Evolutionary conservation across 495 filamentous ascomycete genomes (phyloP), one percentile per base, ranked within the genome.

Genomic region (Penicillium canariense): DNA sequence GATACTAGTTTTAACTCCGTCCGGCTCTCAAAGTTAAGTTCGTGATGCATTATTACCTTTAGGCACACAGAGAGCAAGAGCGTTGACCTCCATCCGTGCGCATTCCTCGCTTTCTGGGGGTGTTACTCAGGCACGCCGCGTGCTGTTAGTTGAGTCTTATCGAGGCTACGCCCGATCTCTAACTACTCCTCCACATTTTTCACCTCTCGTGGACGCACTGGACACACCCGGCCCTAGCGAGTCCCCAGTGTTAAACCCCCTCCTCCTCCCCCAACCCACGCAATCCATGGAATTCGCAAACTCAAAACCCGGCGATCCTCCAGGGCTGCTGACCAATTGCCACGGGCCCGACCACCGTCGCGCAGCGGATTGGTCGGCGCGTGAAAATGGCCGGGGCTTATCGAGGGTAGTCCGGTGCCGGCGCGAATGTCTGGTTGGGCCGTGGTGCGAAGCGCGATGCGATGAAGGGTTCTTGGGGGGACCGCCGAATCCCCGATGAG

Each of bases 291-390:
- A 56, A 60, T 59, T 14, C 14, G 1, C 4, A 62, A 68, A 68
- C 51, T 62, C 52, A 56, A 68, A 65, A 54, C 9, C 30, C 23
- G 62, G 56, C 62, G 65, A 67, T 65, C 65, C 56, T 66, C 54
- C 50, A 58, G 48, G 50, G 43, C 34, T 12, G 43, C 32, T 31
- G 56, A 55, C 65, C 65, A 68, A 68, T 68, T 45, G 54, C 61
- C 54, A 55, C 44, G 35, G 53, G 44, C 12, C 22, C 15, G 44
- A 44, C 43, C 44, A 40, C 47, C 32, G 38, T 28, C 22, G 14
- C 39, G 32, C 50, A 43, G 47, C 30, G 52, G 62, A 65, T 66
- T 68, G 65, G 62, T 51, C 23, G 36, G 50, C 10, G n/a, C 36
- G 17, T 11, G 52, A 28, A 59, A 59, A 58, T 62, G 65, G 56